These are phyloP conservation scores for Eucalyptus sideroxylon DNA, from an alignment of 345 rosid genomes.

Conservation along the genomic window DNA sequence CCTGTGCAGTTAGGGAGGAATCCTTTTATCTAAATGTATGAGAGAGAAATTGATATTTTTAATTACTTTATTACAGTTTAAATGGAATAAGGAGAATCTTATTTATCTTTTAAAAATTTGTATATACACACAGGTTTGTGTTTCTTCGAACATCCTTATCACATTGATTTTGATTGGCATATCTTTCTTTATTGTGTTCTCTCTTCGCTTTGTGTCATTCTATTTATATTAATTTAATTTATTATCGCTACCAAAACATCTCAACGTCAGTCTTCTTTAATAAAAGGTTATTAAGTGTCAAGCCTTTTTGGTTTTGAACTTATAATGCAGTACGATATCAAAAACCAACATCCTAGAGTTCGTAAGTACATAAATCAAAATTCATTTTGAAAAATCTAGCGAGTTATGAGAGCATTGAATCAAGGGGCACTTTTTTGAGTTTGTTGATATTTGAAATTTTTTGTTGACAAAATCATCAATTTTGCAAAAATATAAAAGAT, in stretches of 20 bases:
- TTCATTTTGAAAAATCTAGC: neutral
- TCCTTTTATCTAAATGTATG: too few relatives aligned
- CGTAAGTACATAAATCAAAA: neutral
- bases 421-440: neutral
- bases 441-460: too few relatives aligned
- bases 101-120: neutral
- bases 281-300: neutral
- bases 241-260: neutral
- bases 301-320: neutral
- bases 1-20: too few relatives aligned
- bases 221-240: neutral
- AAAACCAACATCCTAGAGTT: neutral
- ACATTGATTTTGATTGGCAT: neutral
- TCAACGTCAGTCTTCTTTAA: neutral
- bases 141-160: neutral
- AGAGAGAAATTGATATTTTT: neutral
- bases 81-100: neutral
- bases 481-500: too few relatives aligned
- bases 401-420: neutral
- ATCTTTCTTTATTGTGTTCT: neutral
- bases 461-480: too few relatives aligned
- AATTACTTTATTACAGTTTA: neutral
- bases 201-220: neutral
- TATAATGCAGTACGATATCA: neutral
- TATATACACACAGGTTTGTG: neutral